Evolutionary conservation across 106 monocot genomes (phyloP).

Genomic region (Agapanthus africanus): DNA sequence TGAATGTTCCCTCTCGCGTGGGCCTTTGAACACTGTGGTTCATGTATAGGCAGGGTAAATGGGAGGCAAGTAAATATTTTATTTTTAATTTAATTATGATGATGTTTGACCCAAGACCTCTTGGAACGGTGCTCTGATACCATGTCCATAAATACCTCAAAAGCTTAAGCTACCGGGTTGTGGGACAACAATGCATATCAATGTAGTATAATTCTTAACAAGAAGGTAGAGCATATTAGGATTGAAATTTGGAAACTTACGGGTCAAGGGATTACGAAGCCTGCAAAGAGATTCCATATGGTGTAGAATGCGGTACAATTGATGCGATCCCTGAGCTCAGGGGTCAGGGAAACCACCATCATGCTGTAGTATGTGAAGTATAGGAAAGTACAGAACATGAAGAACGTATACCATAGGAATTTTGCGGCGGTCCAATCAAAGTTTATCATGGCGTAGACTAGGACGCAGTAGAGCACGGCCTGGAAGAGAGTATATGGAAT

Average conservation of each 20-base stretch:
- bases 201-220: too few relatives aligned
- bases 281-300: slow-evolving; percentile 28
- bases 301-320: slow-evolving; percentile 18
- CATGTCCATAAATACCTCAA: too few relatives aligned
- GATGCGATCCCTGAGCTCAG: slow-evolving; percentile 13
- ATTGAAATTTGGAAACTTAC: slow-evolving; percentile 22
- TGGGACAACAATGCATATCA: too few relatives aligned
- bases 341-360: slow-evolving; percentile 17
- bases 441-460: slow-evolving; percentile 32
- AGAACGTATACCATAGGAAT: slow-evolving; percentile 44
- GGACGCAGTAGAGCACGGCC: slow-evolving; percentile 18
- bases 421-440: slow-evolving; percentile 39
- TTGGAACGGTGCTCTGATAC: too few relatives aligned
- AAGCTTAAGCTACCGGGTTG: too few relatives aligned
- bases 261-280: slow-evolving; percentile 15
- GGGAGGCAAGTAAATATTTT: too few relatives aligned
- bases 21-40: too few relatives aligned
- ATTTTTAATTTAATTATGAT: too few relatives aligned
- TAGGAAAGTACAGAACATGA: slow-evolving; percentile 42
- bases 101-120: too few relatives aligned
- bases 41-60: too few relatives aligned
- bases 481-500: slow-evolving; percentile 37
- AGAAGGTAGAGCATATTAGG: too few relatives aligned
- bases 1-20: too few relatives aligned
- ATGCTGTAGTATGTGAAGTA: slow-evolving; percentile 55